phyloP scores from a whole-genome alignment of 257 asterid genomes.

The Solanum lignicaule region DNA sequence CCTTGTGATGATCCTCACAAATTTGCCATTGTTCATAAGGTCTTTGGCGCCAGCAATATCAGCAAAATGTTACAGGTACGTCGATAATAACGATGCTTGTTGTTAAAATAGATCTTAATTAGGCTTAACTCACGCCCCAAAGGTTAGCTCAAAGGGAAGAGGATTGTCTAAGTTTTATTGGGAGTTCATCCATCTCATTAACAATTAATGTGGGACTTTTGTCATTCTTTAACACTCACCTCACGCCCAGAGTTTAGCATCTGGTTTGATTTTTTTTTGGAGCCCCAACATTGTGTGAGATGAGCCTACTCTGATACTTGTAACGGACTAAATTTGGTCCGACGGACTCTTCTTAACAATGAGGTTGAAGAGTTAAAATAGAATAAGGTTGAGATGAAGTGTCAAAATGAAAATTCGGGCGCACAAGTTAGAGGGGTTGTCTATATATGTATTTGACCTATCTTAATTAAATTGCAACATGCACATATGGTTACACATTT shows the following conservation, averaged over 20 bases:
- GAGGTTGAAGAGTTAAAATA: not conserved
- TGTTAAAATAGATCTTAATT: not conserved
- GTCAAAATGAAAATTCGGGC: not conserved
- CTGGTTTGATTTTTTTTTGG: too few species aligned
- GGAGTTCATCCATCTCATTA: too few species aligned
- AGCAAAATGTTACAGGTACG: slow-evolving; percentile 60
- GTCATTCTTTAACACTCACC: not conserved
- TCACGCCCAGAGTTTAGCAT: not conserved
- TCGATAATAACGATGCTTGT: not conserved
- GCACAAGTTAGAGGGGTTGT: not conserved
- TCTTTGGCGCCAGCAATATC: slow-evolving; percentile 61
- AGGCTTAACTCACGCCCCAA: too few species aligned
- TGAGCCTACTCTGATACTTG: not conserved
- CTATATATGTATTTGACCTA: not conserved
- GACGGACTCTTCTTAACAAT: not conserved
- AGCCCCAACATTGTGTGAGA: not conserved
- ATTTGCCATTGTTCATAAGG: slow-evolving; percentile 65
- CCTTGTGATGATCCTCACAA: slow-evolving; percentile 53
- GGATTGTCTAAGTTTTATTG: not conserved
- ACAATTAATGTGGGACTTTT: too few species aligned
- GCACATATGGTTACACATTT: too few species aligned
- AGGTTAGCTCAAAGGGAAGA: too few species aligned
- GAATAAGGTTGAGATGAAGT: not conserved
- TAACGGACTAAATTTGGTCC: not conserved
- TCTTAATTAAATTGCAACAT: not conserved